Evolutionary conservation across 139 green algal genomes (phyloP).

Genomic region (Chlamydomonas eustigma): DNA sequence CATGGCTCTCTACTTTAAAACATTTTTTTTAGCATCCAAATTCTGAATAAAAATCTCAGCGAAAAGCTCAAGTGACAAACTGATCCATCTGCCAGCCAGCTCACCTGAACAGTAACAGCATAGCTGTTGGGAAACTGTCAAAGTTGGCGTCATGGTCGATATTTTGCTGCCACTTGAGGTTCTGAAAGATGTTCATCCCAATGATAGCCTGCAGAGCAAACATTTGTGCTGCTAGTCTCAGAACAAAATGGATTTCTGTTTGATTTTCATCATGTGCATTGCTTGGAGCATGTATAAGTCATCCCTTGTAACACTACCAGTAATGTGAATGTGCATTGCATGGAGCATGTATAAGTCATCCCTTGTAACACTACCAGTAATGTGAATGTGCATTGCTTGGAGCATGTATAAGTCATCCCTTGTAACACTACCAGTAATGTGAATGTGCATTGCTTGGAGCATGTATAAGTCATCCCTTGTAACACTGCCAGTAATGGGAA

Average conservation of each 20-base stretch:
- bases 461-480: not conserved
- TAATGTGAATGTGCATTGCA: not conserved
- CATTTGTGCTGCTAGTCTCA: too few relatives aligned
- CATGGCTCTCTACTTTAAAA: not conserved
- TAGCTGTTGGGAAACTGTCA: slow-evolving; percentile 45
- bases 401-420: not conserved
- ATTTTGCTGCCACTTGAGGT: slow-evolving; percentile 44
- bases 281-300: not conserved
- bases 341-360: not conserved
- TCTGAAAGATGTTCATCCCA: slow-evolving; percentile 78
- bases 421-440: not conserved
- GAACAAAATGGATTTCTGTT: too few relatives aligned
- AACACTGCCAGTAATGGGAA: not conserved
- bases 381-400: not conserved
- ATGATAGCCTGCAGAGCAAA: slow-evolving; percentile 45
- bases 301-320: not conserved
- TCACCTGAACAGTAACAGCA: slow-evolving; percentile 60
- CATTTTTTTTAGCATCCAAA: not conserved
- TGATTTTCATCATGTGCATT: too few relatives aligned
- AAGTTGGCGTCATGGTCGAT: slow-evolving; percentile 67
- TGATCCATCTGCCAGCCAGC: not conserved
- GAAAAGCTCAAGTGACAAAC: not conserved
- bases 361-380: not conserved
- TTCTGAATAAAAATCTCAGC: not conserved
- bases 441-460: not conserved